phyloP scores from a whole-genome alignment of 805 yeast genomes.

The Lachancea mirantina region DNA sequence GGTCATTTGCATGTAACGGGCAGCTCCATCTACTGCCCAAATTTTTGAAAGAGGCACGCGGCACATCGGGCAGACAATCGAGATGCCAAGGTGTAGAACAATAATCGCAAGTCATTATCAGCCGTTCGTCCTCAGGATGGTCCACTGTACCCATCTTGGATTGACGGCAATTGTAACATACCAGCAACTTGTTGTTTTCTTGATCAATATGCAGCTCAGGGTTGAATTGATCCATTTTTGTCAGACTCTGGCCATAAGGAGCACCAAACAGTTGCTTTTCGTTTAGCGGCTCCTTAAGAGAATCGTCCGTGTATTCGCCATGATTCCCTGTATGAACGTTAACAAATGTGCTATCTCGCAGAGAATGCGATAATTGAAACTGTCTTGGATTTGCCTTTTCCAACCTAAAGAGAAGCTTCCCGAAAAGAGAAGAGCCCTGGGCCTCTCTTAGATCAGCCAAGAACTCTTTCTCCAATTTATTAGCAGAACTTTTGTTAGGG shows the following conservation, averaged over 20 bases:
- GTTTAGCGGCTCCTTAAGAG: slow-evolving; percentile 38
- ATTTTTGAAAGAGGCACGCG: slow-evolving; percentile 63
- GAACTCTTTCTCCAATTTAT: slow-evolving; percentile 19
- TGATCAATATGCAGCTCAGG: slow-evolving; percentile 61
- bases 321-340: slow-evolving; percentile 59
- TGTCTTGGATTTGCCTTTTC: slow-evolving; percentile 59
- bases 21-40: slow-evolving; percentile 83
- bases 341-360: slow-evolving; percentile 66
- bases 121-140: slow-evolving; percentile 37
- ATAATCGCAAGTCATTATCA: slow-evolving; percentile 70
- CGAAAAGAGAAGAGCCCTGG: slow-evolving; percentile 34
- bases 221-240: slow-evolving; percentile 35
- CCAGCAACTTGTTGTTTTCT: slow-evolving; percentile 51
- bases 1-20: slow-evolving; percentile 68
- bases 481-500: slow-evolving; percentile 21
- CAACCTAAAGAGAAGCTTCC: slow-evolving; percentile 51
- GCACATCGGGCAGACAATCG: slow-evolving; percentile 70
- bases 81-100: slow-evolving; percentile 82
- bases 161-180: slow-evolving; percentile 70
- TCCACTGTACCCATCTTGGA: slow-evolving; percentile 50
- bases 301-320: slow-evolving; percentile 66
- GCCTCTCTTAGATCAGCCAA: slow-evolving; percentile 9
- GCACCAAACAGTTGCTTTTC: slow-evolving; percentile 41
- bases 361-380: slow-evolving; percentile 56
- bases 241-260: slow-evolving; percentile 32